Evolutionary conservation across 352 stramenopile genomes (phyloP), one percentile per base, ranked within the genome.

Genomic region (Halophytophthora polymorphica): DNA sequence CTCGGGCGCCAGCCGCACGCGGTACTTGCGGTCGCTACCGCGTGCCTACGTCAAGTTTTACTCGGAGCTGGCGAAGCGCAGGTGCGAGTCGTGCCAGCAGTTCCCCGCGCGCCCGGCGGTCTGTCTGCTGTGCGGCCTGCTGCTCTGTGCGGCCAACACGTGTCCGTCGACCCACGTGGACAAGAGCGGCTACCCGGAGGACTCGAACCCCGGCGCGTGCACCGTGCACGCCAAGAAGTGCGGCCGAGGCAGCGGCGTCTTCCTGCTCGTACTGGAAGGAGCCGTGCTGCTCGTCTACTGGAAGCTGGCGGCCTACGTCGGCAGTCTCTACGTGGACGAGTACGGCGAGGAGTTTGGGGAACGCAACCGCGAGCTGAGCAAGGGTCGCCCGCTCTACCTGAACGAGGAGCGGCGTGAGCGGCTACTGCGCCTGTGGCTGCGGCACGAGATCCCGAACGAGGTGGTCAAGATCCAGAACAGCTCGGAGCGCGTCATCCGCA

Each of bases 381-480:
- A 91, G 23, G 84, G 84, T 1, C 79, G 84, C 6, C 84, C 84
- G 43, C 58, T 95, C 41, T 95, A 89, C 51, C 53, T 95, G 18
- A 87, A 93, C 52, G 62, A 71, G 21, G 75, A 90, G 43, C 74
- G 80, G 3, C 73, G 77, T 13, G 77, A 91, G 43, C 74, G 77
- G 3, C 61, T 95, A 18, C 52, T 93, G 52, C 76, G 79, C 5
- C 61, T 95, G 5, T 95, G 84, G 84, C 57, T 77, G 44, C 71
- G 73, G 18, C 84, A 95, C 50, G 78, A 89, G 58, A 91, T 95
- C 53, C 82, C 83, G 21, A 88, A 90, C 50, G 84, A 93, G 57
- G 82, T 95, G 25, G 84, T 95, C 33, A 86, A 89, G 46, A 92
- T 91, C 45, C 82, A 93, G 61, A 95, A 95, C 62, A 92, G 74